These are phyloP conservation scores for Hymenoscyphus albidus DNA, from an alignment of 2,329 filamentous ascomycete genomes.

Conservation along the genomic window DNA sequence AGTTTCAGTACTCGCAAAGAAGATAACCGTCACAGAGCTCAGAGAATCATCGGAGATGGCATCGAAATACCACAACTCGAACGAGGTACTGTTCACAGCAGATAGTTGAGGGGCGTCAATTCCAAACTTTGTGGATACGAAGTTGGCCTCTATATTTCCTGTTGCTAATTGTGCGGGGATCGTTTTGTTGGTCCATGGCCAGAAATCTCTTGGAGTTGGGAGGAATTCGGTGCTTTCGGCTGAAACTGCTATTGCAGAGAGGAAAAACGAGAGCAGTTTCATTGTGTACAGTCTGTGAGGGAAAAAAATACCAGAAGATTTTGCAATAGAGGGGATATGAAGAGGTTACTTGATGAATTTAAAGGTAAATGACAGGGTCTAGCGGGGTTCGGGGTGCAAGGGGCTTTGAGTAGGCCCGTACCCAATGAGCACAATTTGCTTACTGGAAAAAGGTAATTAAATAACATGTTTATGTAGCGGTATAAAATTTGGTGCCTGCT, in stretches of 20 bases:
- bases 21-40: conserved; percentile 34
- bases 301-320: background rate
- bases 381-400: background rate
- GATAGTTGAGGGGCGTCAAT: conserved; percentile 26
- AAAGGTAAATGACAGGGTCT: background rate
- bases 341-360: background rate
- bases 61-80: conserved; percentile 42
- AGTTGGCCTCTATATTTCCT: conserved; percentile 63
- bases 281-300: background rate
- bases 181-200: background rate
- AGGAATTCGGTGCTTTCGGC: background rate
- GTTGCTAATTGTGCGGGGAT: conserved; percentile 8
- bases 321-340: background rate
- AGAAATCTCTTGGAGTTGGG: background rate
- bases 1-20: conserved; percentile 32
- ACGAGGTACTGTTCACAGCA: conserved; percentile 20
- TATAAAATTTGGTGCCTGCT: background rate
- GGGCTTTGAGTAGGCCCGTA: no score
- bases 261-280: background rate
- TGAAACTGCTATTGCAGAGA: conserved; percentile 3
- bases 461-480: background rate
- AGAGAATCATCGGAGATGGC: conserved; percentile 32
- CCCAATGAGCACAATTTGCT: no score
- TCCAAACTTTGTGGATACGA: conserved; percentile 58
- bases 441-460: no score